These are phyloP conservation scores for Nephelium lappaceum DNA, from an alignment of 345 rosid species.

Conservation along the genomic window DNA sequence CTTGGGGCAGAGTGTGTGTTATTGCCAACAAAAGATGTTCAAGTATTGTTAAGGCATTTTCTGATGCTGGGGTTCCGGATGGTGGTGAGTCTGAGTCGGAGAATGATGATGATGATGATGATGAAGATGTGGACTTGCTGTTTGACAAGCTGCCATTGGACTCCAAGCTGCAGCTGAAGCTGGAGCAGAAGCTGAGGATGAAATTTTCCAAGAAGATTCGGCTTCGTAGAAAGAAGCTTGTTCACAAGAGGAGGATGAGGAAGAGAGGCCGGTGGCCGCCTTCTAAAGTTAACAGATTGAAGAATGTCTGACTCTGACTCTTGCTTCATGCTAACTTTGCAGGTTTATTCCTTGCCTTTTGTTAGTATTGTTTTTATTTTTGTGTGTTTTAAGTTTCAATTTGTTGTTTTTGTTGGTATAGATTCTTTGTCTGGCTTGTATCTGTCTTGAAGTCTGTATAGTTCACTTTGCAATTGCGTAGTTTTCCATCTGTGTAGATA, in stretches of 20 bases:
- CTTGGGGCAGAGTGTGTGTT: slow-evolving; percentile 13
- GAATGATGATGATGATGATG: slow-evolving; percentile 16
- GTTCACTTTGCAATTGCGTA: not conserved
- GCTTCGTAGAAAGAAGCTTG: slow-evolving; percentile 79
- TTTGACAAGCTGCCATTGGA: slow-evolving; percentile 66
- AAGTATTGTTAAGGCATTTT: slow-evolving; percentile 38
- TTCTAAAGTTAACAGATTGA: slow-evolving; percentile 83
- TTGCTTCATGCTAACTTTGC: slow-evolving; percentile 9
- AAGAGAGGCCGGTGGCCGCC: slow-evolving; percentile 99
- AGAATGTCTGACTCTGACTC: slow-evolving; percentile 64
- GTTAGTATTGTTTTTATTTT: not conserved
- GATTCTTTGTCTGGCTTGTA: not conserved
- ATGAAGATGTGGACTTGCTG: slow-evolving; percentile 13
- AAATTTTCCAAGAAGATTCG: slow-evolving; percentile 82
- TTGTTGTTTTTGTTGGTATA: not conserved
- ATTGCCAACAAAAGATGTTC: slow-evolving; percentile 7
- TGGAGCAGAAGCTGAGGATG: slow-evolving; percentile 81
- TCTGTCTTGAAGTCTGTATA: not conserved
- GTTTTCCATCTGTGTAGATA: not conserved
- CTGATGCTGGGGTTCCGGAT: slow-evolving; percentile 38
- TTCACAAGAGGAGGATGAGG: slow-evolving; percentile 81
- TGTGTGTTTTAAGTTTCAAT: not conserved
- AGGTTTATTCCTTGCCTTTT: slow-evolving; percentile 19
- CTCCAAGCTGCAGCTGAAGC: slow-evolving; percentile 64
- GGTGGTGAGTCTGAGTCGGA: slow-evolving; percentile 38